phyloP scores from a whole-genome alignment of 441 rosid genomes.

The Kokia cookei region DNA sequence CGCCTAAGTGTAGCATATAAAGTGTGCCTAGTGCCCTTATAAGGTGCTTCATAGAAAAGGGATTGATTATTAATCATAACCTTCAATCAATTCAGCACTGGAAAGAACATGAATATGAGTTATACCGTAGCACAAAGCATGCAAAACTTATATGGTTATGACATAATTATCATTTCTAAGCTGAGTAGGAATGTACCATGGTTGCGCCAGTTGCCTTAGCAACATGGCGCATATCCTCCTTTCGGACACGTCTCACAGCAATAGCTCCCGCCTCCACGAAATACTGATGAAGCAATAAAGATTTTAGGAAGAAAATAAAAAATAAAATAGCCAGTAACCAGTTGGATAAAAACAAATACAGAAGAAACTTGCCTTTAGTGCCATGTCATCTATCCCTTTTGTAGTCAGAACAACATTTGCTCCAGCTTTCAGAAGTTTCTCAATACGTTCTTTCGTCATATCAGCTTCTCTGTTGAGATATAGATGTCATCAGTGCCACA shows the following conservation, averaged over 20 bases:
- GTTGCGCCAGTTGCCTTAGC: constrained; percentile 99
- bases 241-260: constrained; percentile 94
- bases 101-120: background rate
- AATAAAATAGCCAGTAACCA: background rate
- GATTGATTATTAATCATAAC: background rate
- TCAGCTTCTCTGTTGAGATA: constrained; percentile 76
- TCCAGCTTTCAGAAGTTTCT: constrained; percentile 89
- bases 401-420: constrained; percentile 95
- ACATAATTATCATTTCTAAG: background rate
- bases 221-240: constrained; percentile 96
- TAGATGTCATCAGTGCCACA: constrained; percentile 2
- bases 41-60: background rate
- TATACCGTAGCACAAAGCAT: background rate
- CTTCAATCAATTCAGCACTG: background rate
- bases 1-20: too few species aligned
- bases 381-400: constrained; percentile 99
- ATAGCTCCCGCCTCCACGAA: constrained; percentile 97
- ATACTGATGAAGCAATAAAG: constrained; percentile 45
- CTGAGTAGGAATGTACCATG: constrained; percentile 37
- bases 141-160: background rate
- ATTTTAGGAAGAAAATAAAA: background rate
- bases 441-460: constrained; percentile 95
- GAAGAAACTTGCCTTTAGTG: constrained; percentile 61
- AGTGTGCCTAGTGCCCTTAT: too few species aligned
- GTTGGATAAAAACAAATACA: constrained; percentile 1